Evolutionary conservation across 495 filamentous ascomycete species (phyloP).

Genomic region (Bryoglossum gracile): DNA sequence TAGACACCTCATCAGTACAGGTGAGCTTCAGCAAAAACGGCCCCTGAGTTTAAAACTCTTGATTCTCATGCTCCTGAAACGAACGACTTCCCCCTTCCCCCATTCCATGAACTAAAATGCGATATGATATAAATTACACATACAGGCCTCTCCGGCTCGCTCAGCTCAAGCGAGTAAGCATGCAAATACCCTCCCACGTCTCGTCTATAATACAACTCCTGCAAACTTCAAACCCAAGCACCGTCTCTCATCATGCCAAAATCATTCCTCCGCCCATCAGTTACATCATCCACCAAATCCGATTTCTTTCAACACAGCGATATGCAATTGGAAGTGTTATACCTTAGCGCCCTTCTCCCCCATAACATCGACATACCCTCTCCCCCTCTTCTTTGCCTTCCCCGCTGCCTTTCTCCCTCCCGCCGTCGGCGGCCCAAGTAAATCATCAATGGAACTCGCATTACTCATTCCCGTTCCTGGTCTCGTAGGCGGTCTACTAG

Average conservation of each 20-base stretch:
- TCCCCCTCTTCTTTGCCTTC: conserved; percentile 73
- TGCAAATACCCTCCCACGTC: background rate
- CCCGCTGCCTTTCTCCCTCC: conserved; percentile 53
- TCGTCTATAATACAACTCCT: conserved; percentile 3
- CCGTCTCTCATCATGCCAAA: too few relatives aligned
- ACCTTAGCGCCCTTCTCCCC: conserved; percentile 15
- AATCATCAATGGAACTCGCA: conserved; percentile 79
- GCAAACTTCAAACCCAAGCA: background rate
- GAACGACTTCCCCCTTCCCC: background rate
- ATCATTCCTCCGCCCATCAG: too few relatives aligned
- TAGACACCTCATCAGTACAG: background rate
- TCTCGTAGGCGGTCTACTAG: conserved; percentile 38
- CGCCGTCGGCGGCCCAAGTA: conserved; percentile 57
- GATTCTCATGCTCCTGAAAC: too few relatives aligned
- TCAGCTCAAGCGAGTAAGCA: too few relatives aligned
- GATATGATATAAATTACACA: conserved; percentile 1
- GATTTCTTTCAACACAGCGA: too few relatives aligned
- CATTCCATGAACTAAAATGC: background rate
- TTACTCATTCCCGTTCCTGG: conserved; percentile 65
- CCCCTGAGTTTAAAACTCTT: too few relatives aligned
- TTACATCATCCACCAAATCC: background rate
- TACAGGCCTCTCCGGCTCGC: background rate
- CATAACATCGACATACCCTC: conserved; percentile 92
- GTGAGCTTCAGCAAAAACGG: too few relatives aligned
- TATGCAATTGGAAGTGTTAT: background rate